Percentiles rank a stretch among this genome's conserved stretches.
phyloP scores from a whole-genome alignment of 2,329 filamentous ascomycete species.

The Plenodomus biglobosus region DNA sequence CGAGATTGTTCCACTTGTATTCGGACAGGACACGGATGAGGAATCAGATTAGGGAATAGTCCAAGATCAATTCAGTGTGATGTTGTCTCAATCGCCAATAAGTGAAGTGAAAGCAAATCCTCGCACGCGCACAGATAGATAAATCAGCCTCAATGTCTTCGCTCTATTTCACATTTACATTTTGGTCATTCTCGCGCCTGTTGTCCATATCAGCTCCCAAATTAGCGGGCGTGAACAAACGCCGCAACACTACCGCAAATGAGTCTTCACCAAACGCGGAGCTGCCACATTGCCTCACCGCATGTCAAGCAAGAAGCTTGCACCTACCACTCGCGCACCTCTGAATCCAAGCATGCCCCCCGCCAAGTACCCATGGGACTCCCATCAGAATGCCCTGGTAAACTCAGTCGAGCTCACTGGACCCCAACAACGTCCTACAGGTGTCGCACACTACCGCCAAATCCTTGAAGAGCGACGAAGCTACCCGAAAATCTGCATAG shows the following conservation, averaged over 20 bases:
- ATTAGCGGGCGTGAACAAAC: background rate
- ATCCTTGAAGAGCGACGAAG: background rate
- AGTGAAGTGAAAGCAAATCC: conserved; percentile 11
- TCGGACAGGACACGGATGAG: conserved; percentile 42
- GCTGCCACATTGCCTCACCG: background rate
- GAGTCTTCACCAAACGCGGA: background rate
- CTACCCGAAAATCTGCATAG: conserved; percentile 1
- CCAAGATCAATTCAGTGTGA: background rate
- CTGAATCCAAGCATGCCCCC: background rate
- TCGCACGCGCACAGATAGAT: conserved; percentile 6
- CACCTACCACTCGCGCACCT: background rate
- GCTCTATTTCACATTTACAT: background rate
- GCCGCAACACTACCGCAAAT: background rate
- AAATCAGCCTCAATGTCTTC: background rate
- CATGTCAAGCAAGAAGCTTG: background rate
- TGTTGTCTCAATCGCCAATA: background rate
- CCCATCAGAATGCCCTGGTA: conserved; percentile 18
- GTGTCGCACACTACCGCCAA: conserved; percentile 11
- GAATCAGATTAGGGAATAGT: conserved; percentile 29
- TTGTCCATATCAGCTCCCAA: background rate
- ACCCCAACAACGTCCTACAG: background rate
- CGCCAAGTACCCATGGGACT: conserved; percentile 11
- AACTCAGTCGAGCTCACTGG: conserved; percentile 12
- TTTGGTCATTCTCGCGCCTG: background rate
- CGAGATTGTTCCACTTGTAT: conserved; percentile 32